These are phyloP conservation scores for Teunomyces atbi DNA, from an alignment of 805 yeast species.

Conservation along the genomic window DNA sequence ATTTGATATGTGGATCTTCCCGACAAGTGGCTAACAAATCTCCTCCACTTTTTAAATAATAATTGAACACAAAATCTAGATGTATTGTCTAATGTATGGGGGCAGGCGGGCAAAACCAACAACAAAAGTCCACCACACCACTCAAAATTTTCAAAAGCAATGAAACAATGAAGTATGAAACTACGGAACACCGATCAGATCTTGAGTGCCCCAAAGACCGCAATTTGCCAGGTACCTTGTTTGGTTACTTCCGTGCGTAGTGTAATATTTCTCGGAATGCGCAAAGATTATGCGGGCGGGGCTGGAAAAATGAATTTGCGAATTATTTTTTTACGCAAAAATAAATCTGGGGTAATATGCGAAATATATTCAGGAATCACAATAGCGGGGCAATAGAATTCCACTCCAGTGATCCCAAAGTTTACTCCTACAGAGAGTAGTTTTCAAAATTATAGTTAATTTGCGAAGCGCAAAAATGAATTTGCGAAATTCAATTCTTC, in stretches of 20 bases:
- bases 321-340: background rate
- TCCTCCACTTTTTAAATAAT: background rate
- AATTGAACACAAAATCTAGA: background rate
- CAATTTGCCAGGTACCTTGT: background rate
- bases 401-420: no score
- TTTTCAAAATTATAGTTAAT: background rate
- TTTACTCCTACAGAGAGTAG: background rate
- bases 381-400: background rate
- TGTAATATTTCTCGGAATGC: conserved; percentile 1
- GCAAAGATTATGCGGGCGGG: background rate
- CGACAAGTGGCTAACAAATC: background rate
- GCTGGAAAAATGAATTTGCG: conserved; percentile 3
- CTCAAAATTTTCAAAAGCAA: no score
- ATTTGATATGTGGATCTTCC: background rate
- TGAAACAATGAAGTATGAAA: no score
- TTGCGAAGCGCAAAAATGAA: background rate
- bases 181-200: background rate
- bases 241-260: background rate
- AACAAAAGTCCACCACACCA: no score
- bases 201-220: background rate
- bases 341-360: background rate
- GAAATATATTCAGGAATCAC: no score
- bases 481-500: background rate
- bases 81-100: no score
- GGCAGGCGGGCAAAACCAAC: no score